A percentile compares a stretch with the other conserved stretches of the same genome.
Evolutionary conservation across 2,329 filamentous ascomycete species (phyloP).

Genomic region (Sarocladium brachiariae): DNA sequence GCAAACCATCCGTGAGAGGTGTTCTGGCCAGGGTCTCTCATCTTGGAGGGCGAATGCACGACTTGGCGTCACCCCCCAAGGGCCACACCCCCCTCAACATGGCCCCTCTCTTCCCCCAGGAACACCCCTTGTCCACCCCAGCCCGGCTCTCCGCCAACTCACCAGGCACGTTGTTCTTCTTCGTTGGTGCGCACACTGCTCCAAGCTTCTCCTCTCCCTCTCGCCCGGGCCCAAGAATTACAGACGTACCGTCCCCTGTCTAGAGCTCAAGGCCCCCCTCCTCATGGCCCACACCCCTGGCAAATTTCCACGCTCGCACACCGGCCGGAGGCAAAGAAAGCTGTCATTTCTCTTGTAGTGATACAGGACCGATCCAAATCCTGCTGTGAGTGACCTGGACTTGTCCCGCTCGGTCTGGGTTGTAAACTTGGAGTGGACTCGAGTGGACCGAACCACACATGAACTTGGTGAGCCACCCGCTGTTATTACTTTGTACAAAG

Average conservation of each 20-base stretch:
- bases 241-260: background rate
- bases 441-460: background rate
- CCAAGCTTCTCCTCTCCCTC: background rate
- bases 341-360: background rate
- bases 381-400: slow-evolving; percentile 3
- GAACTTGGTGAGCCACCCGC: too few species aligned
- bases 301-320: background rate
- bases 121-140: slow-evolving; percentile 1
- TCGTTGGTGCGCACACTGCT: background rate
- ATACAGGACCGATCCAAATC: background rate
- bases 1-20: background rate
- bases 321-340: background rate
- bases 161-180: background rate
- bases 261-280: background rate
- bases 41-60: background rate
- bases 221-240: background rate
- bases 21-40: slow-evolving; percentile 2
- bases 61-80: background rate
- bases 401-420: slow-evolving; percentile 3
- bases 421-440: background rate
- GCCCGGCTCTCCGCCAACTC: background rate
- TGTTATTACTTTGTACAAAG: slow-evolving; percentile 3
- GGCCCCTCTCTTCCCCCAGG: background rate
- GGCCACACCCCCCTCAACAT: background rate
- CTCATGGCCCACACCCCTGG: background rate